Evolutionary conservation across 805 yeast genomes (phyloP).

Genomic region (Metschnikowia kunwiensis): DNA sequence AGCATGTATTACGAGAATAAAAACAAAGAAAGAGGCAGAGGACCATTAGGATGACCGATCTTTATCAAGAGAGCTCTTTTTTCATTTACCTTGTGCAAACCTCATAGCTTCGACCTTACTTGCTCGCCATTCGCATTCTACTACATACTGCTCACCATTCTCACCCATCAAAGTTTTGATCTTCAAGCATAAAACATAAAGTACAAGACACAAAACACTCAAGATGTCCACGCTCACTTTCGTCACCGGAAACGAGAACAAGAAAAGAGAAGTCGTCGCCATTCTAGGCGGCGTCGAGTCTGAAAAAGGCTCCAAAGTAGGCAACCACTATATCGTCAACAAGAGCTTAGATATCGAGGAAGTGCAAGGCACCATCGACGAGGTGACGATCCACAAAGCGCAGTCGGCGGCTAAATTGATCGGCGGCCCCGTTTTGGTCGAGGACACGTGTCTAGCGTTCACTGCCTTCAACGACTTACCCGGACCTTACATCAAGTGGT

Average conservation of each 20-base stretch:
- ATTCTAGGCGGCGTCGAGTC: conserved; percentile 52
- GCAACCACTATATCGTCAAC: conserved; percentile 54
- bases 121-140: too few relatives aligned
- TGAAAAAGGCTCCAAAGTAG: conserved; percentile 34
- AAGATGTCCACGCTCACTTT: conserved; percentile 45
- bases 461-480: conserved; percentile 78
- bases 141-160: too few relatives aligned
- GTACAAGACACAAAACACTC: background rate
- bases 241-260: conserved; percentile 87
- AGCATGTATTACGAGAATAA: too few relatives aligned
- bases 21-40: too few relatives aligned
- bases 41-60: too few relatives aligned
- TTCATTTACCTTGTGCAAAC: too few relatives aligned
- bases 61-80: too few relatives aligned
- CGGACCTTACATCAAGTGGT: conserved; percentile 96
- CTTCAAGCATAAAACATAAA: background rate
- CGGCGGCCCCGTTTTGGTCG: conserved; percentile 85
- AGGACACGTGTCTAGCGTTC: conserved; percentile 89
- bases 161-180: background rate
- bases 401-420: conserved; percentile 61
- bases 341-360: conserved; percentile 79
- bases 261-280: conserved; percentile 77
- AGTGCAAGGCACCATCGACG: conserved; percentile 82
- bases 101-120: too few relatives aligned
- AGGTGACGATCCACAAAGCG: conserved; percentile 80